These are phyloP conservation scores for Juncus effusus DNA, from an alignment of 176 grass and related monocot genomes.

Conservation along the genomic window DNA sequence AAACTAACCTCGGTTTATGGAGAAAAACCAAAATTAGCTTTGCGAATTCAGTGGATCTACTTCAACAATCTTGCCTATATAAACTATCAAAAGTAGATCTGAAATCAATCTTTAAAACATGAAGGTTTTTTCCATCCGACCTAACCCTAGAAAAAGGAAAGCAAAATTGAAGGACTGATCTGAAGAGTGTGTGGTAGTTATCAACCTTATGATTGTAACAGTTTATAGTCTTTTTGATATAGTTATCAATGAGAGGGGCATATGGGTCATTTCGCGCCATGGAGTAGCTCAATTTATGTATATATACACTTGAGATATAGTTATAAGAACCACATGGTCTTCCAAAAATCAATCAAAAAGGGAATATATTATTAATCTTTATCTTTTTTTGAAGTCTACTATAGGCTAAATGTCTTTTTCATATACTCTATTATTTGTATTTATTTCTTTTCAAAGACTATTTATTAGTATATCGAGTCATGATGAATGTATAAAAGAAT, in stretches of 20 bases:
- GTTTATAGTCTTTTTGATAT: neutral
- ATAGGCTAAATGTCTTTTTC: no score
- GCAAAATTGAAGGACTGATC: slow-evolving; percentile 10
- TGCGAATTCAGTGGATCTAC: slow-evolving; percentile 8
- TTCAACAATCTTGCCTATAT: neutral
- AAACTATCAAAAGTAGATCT: slow-evolving; percentile 1
- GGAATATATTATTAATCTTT: neutral
- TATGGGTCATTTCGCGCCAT: slow-evolving; percentile 6
- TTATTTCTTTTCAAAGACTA: no score
- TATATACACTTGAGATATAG: no score
- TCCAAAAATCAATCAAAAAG: neutral
- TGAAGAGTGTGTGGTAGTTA: neutral
- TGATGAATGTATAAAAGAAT: neutral
- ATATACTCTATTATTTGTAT: no score
- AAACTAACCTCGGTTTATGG: slow-evolving; percentile 7
- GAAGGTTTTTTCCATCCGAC: slow-evolving; percentile 11
- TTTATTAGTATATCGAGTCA: slow-evolving; percentile 6
- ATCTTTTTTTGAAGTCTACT: neutral
- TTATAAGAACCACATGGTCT: neutral
- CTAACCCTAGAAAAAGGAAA: slow-evolving; percentile 26
- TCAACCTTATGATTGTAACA: slow-evolving; percentile 12
- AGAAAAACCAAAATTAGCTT: neutral
- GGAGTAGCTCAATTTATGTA: neutral
- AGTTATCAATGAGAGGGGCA: slow-evolving; percentile 16
- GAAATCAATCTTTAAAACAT: slow-evolving; percentile 13